Evolutionary conservation across 2,329 filamentous ascomycete genomes (phyloP), one percentile per base, ranked within the genome.

Genomic region (Fusarium tupiense): DNA sequence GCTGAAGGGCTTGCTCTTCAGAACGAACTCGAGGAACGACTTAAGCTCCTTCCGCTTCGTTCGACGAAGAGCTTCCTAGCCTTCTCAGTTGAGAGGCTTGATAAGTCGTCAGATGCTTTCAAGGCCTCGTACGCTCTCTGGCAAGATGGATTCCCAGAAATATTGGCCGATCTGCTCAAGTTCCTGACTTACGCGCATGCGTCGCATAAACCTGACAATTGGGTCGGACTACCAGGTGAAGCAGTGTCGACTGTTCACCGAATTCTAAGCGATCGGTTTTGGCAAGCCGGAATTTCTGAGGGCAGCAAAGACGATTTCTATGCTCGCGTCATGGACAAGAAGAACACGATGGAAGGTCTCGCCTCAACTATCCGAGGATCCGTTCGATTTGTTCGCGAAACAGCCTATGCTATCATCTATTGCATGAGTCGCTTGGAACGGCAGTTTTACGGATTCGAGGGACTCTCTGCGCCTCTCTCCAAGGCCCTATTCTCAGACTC

Each of bases 301-400:
- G 96, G 97, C 33, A 98, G 94, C 77, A 95, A 96, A 81, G 96
- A 98, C 72, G 96, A 98, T 67, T 99, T 99, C 81, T 98, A 98
- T 82, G 93, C 94, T 38, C 91, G 94, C 46, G 96, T 99, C 5
- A 91, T 94, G 64, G 93, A 94, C 38, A 98, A 96, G 64, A 97
- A 95, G 82, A 90, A 89, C 46, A 98, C 95, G 0, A 90, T 98
- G 64, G 96, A 99, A 83, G 96, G 96, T 1, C 93, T 99, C 72
- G 96, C 95, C 11, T 98, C 96, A 3, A 95, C 95, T 1, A 94
- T 99, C 47, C 91, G 96, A 61, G 96, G 95, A 3, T 93, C 95
- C 6, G 91, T 98, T 49, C 89, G 96, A 38, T 94, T 95, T 73
- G 94, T 98, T 22, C 91, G 97, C 31, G 97, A 99, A 84, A 94